These are phyloP conservation scores for Aristolochia contorta DNA, from an alignment of 164 flowering plant genomes.

Conservation along the genomic window DNA sequence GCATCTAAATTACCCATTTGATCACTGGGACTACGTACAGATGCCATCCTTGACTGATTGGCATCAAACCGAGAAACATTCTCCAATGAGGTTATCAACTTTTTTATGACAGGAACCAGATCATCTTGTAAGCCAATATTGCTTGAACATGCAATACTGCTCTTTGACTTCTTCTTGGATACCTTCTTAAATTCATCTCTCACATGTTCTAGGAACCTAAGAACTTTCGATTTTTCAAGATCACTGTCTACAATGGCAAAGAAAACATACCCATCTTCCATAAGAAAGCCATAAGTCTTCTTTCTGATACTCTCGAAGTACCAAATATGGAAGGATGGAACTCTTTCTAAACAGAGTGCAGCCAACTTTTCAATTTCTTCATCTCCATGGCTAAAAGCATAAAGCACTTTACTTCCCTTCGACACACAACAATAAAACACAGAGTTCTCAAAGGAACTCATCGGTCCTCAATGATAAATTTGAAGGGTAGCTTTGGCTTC, in stretches of 20 bases:
- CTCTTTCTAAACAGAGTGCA: conserved; percentile 43
- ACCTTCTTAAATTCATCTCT: conserved; percentile 60
- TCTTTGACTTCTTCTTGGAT: conserved; percentile 33
- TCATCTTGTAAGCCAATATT: conserved; percentile 40
- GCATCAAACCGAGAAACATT: conserved; percentile 26
- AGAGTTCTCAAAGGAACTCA: conserved; percentile 37
- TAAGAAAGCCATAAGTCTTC: conserved; percentile 51
- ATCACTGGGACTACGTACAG: conserved; percentile 11
- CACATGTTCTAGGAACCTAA: conserved; percentile 47
- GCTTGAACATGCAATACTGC: conserved; percentile 31
- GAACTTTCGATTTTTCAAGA: conserved; percentile 33
- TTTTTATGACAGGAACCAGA: conserved; percentile 43
- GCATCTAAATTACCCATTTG: conserved; percentile 26
- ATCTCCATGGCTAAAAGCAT: conserved; percentile 38
- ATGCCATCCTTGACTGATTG: conserved; percentile 14
- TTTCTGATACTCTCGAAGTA: conserved; percentile 47
- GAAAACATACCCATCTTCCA: conserved; percentile 63
- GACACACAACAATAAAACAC: conserved; percentile 58
- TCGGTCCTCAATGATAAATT: conserved; percentile 6
- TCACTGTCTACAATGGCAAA: conserved; percentile 51
- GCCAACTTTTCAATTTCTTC: conserved; percentile 51
- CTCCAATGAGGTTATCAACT: conserved; percentile 54
- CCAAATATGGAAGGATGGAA: conserved; percentile 61
- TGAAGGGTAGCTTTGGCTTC: too few species aligned
- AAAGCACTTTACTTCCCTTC: conserved; percentile 34